phyloP scores from a whole-genome alignment of 176 grass and related monocot genomes.

The Ensete glaucum region DNA sequence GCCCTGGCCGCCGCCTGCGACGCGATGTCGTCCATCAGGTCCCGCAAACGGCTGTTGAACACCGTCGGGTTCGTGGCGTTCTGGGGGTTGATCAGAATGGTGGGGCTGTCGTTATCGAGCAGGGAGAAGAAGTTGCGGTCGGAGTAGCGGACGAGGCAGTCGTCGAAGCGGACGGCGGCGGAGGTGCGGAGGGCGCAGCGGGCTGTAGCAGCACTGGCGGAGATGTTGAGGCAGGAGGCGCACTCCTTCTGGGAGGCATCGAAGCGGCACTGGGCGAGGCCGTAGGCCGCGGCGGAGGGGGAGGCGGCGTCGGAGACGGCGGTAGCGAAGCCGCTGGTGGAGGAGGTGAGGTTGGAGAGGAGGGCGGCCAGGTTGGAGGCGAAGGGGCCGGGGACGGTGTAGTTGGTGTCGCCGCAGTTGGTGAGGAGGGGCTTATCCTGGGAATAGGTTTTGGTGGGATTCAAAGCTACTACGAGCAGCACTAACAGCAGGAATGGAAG shows the following conservation, averaged over 20 bases:
- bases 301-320: constrained; percentile 9
- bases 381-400: constrained; percentile 23
- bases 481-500: too few species aligned
- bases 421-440: too few species aligned
- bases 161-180: constrained; percentile 2
- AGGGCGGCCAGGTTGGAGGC: constrained; percentile 23
- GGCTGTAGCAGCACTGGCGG: background rate
- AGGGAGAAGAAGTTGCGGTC: background rate
- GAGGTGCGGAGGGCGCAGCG: background rate
- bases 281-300: constrained; percentile 30
- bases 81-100: background rate
- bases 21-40: background rate
- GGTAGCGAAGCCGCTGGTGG: background rate
- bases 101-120: background rate
- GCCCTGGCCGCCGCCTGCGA: background rate
- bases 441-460: too few species aligned
- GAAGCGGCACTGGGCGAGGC: constrained; percentile 35
- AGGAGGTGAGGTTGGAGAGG: background rate
- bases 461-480: too few species aligned
- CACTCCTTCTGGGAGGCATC: constrained; percentile 21
- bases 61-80: background rate
- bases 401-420: background rate
- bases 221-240: constrained; percentile 16
- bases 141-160: background rate
- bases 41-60: background rate